Percentiles rank a stretch among this genome's conserved stretches.
Conservation (phyloP, 192 early-diverging fungal genomes). For the Coemansia sp. region DNA sequence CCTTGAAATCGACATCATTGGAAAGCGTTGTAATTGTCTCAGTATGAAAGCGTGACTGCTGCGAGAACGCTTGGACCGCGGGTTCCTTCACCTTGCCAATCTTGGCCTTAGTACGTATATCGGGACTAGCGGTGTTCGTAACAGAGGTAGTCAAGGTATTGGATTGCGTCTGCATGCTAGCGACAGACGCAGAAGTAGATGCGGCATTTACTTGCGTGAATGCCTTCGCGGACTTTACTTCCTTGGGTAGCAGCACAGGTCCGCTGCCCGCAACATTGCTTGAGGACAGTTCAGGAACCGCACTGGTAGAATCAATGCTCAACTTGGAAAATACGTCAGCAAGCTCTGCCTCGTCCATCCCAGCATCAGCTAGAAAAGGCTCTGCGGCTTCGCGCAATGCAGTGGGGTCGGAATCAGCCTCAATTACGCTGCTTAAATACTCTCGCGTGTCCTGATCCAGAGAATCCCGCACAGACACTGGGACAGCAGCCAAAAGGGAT, state of each 20-base stretch:
- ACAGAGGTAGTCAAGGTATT: background rate
- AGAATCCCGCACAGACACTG: constrained; percentile 25
- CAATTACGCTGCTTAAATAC: constrained; percentile 49
- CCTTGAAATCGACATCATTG: constrained; percentile 77
- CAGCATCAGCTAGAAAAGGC: constrained; percentile 65
- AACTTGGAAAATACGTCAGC: constrained; percentile 54
- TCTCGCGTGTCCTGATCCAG: constrained; percentile 57
- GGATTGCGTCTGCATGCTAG: background rate
- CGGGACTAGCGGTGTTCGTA: too few relatives aligned
- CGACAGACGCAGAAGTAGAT: background rate
- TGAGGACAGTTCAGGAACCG: constrained; percentile 7
- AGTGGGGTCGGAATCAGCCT: constrained; percentile 38
- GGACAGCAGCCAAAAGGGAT: constrained; percentile 25
- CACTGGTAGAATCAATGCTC: constrained; percentile 1
- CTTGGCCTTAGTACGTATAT: constrained; percentile 15
- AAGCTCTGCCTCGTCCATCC: constrained; percentile 56
- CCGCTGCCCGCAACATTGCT: background rate
- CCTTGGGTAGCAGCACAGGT: constrained; percentile 18
- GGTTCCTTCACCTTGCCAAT: constrained; percentile 45
- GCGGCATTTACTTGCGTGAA: background rate
- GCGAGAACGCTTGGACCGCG: constrained; percentile 66
- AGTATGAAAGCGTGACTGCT: constrained; percentile 81
- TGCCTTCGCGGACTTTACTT: background rate
- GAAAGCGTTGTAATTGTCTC: constrained; percentile 76
- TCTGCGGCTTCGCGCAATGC: constrained; percentile 62